Evolutionary conservation across 2,329 filamentous ascomycete species (phyloP), one percentile per base, ranked within the genome.

Genomic region (Cladorrhinum sp.): DNA sequence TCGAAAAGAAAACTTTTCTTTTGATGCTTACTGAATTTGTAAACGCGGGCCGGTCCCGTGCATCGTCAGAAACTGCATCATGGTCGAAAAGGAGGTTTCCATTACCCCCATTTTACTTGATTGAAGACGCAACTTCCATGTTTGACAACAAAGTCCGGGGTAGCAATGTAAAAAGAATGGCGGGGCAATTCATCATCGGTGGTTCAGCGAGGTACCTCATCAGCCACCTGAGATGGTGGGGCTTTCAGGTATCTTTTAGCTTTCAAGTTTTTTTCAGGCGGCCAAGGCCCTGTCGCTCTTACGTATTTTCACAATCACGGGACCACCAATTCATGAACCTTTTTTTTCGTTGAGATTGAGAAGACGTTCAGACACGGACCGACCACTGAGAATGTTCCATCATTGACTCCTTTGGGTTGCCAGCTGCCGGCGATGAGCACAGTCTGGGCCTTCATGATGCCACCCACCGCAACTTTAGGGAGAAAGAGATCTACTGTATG

Each of bases 31-130:
- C 54, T 58, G 42, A 49, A 59, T 64, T 62, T n/a, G 56, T 57
- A 57, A 46, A 55, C n/a, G 50, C 30, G 33, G 46, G 21, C 56
- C 55, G 65, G 58, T 59, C 64, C 63, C 66, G 62, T 68, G 67
- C 63, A 62, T 63, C 65, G 42, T 61, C 65, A 67, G 49, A 59
- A 61, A 58, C 60, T 55, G 48, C 21, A 50, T 33, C 46, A 52
- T 28, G 33, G 62, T 28, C 55, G 59, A 49, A 48, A 48, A 59
- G 59, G 30, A 42, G 58, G 54, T 68, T 68, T 69, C 61, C 58
- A 69, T 69, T 69, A 73, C 71, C 70, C 69, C 67, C 65, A 68
- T 65, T 66, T 69, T 69, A 68, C 68, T 64, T 68, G 64, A 68
- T 69, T 30, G 57, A 33, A 60, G 62, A 67, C 55, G 65, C 67